Conservation (phyloP, 306 rosid genomes). For the Fragaria nilgerrensis region DNA sequence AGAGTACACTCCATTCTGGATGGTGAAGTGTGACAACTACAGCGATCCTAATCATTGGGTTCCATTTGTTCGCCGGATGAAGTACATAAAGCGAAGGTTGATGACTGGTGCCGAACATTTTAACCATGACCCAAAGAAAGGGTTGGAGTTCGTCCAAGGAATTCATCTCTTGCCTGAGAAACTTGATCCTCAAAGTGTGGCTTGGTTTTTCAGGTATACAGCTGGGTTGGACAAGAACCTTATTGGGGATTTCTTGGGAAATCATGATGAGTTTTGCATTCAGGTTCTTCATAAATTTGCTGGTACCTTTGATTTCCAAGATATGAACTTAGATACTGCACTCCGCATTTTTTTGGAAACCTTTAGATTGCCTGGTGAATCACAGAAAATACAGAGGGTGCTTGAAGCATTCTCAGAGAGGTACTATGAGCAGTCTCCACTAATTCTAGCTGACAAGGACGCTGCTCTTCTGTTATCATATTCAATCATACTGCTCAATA, state of each 20-base stretch:
- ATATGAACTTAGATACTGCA: conserved; percentile 95
- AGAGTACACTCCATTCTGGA: conserved; percentile 93
- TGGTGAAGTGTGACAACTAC: conserved; percentile 89
- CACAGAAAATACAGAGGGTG: conserved; percentile 97
- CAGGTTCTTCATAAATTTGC: conserved; percentile 99
- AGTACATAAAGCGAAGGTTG: conserved; percentile 86
- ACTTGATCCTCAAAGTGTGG: conserved; percentile 99
- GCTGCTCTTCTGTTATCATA: conserved; percentile 94
- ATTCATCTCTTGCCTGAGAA: conserved; percentile 95
- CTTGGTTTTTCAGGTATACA: conserved; percentile 95
- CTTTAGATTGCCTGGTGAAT: conserved; percentile 94
- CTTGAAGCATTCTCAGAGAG: conserved; percentile 99
- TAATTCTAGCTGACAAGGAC: conserved; percentile 87
- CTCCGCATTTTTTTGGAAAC: conserved; percentile 92
- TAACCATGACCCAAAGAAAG: conserved; percentile 96
- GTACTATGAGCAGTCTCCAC: conserved; percentile 95
- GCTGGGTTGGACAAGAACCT: conserved; percentile 98
- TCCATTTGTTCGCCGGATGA: conserved; percentile 76
- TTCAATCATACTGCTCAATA: conserved; percentile 87
- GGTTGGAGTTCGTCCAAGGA: conserved; percentile 95
- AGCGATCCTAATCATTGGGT: conserved; percentile 84
- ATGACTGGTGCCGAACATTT: conserved; percentile 99
- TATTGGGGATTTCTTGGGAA: conserved; percentile 93
- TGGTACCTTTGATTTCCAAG: conserved; percentile 92
- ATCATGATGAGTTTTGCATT: conserved; percentile 95